Evolutionary conservation across 257 asterid species (phyloP), one percentile per base, ranked within the genome.

Genomic region (Jasminum sambac): DNA sequence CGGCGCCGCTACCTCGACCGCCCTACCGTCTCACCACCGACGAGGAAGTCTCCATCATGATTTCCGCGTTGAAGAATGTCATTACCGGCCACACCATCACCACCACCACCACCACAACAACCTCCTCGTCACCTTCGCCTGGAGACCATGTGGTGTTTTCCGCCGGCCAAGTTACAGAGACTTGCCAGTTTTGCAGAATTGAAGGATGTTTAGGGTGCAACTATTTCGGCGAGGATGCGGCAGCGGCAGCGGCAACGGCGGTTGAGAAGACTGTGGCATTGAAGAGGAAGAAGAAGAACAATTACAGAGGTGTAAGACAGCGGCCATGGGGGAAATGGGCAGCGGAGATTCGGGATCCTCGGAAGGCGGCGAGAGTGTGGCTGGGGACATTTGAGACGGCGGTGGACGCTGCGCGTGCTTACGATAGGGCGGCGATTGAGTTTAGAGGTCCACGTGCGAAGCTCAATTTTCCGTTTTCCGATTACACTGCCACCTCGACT

Each of bases 291-390:
- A 76, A 85, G 79, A 90, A 90, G 84, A 90, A 91, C 74, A 91
- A 87, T 26, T 92, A 83, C 87, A 90, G 97, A 26, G 98, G 98
- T 0, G 98, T 92, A 12, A 77, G 98, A 69, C 95, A 88, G 77
- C 64, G 98, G 79, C 98, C 97, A 5, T 92, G 98, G 98, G 98
- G 96, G 10, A 92, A 92, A 62, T 92, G 98, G 98, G 96, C 96
- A 21, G 91, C 97, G 34, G 98, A 92, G 82, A 92, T 92, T 14
- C 66, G 98, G 0, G 96, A 90, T 77, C 98, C 98, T 0, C 63
- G 84, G 9, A 87, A 85, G 77, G 97, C 97, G 13, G 88, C 91
- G 17, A 87, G 98, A 2, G 96, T 92, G 46, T 92, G 98, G 98
- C 87, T 92, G 3, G 97, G 98, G 9, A 92, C 98, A 0, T 92